These are phyloP conservation scores for Sphagnum fallax DNA, from an alignment of 228 moss, liverwort and hornwort genomes.

Conservation along the genomic window DNA sequence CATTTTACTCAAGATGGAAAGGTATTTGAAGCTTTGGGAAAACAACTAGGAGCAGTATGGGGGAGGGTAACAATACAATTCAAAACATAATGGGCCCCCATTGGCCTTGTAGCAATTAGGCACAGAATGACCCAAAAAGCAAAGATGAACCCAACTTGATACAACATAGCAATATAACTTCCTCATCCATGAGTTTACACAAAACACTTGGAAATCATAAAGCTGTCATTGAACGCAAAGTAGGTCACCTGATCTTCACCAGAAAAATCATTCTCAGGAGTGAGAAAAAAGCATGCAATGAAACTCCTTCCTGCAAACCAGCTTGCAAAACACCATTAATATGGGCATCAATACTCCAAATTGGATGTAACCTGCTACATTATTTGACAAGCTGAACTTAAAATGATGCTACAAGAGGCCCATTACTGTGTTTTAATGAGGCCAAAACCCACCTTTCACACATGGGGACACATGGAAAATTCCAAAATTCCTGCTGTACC, in stretches of 20 bases:
- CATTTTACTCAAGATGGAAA: too few species aligned
- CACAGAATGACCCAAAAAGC: too few species aligned
- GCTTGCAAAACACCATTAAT: too few species aligned
- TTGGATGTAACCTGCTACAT: not conserved
- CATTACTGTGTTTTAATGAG: not conserved
- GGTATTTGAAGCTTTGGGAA: too few species aligned
- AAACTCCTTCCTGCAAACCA: constrained; percentile 57
- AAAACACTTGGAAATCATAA: not conserved
- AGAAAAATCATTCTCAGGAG: constrained; percentile 58
- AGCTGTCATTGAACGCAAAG: not conserved
- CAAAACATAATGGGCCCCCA: too few species aligned
- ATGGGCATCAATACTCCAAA: not conserved
- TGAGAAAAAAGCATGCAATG: constrained; percentile 65
- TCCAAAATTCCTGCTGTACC: constrained; percentile 98
- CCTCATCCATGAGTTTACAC: not conserved
- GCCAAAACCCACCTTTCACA: constrained; percentile 29
- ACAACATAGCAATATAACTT: not conserved
- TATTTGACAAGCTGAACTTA: not conserved
- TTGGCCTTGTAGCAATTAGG: too few species aligned
- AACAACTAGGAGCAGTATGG: too few species aligned
- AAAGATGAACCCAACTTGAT: not conserved
- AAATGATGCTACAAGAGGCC: not conserved
- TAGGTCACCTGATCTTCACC: constrained; percentile 45
- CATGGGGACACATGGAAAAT: constrained; percentile 97
- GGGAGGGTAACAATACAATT: too few species aligned